phyloP scores from a whole-genome alignment of 495 filamentous ascomycete genomes.

The Penicillium desertorum region DNA sequence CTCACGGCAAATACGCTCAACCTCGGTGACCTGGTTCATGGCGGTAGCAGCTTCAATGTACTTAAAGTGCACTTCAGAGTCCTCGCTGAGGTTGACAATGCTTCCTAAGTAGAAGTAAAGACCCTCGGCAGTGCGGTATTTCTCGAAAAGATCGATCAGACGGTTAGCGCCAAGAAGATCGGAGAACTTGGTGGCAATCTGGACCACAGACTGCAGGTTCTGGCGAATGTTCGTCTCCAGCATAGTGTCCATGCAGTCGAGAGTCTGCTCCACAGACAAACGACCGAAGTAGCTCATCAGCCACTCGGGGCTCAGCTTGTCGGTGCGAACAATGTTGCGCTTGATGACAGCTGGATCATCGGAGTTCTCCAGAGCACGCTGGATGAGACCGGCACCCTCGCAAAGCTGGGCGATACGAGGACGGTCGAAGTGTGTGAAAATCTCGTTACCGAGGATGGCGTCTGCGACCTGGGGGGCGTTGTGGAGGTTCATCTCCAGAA shows the following conservation, averaged over 20 bases:
- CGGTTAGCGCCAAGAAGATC: constrained; percentile 88
- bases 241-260: constrained; percentile 96
- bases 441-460: constrained; percentile 94
- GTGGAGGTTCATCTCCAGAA: constrained; percentile 96
- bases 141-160: constrained; percentile 92
- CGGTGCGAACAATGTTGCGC: constrained; percentile 76
- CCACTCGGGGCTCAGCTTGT: constrained; percentile 86
- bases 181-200: constrained; percentile 95
- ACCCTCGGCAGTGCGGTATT: constrained; percentile 93
- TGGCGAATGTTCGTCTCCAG: constrained; percentile 92
- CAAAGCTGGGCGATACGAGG: constrained; percentile 82
- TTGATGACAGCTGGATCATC: constrained; percentile 89
- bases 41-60: constrained; percentile 96
- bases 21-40: constrained; percentile 88
- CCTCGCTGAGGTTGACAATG: constrained; percentile 95
- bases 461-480: constrained; percentile 97
- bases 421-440: constrained; percentile 96
- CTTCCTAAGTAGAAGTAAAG: constrained; percentile 97
- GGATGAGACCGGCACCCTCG: constrained; percentile 82
- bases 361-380: constrained; percentile 91
- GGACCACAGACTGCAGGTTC: constrained; percentile 90
- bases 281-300: constrained; percentile 88
- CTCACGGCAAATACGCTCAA: constrained; percentile 95
- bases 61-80: constrained; percentile 96
- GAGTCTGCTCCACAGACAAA: constrained; percentile 88